Conservation (phyloP, 495 filamentous ascomycete species). For the Penicillium ochrochloron region DNA sequence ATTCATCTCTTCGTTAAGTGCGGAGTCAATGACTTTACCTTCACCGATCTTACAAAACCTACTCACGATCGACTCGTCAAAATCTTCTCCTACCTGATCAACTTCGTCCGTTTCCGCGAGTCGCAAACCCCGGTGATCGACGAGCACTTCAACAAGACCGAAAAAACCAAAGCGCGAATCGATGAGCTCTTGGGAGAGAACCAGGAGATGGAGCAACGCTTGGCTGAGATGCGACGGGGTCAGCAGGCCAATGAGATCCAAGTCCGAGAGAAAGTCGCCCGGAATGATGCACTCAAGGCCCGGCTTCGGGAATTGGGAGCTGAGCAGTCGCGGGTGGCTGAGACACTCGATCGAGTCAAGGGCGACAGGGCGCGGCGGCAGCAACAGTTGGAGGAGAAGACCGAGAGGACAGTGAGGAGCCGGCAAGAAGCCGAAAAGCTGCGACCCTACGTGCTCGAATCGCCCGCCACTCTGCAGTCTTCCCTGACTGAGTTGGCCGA, state of each 20-base stretch:
- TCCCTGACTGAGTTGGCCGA: constrained; percentile 81
- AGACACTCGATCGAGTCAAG: constrained; percentile 76
- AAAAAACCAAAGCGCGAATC: constrained; percentile 82
- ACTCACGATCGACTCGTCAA: constrained; percentile 85
- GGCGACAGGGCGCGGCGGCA: constrained; percentile 73
- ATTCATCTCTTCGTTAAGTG: constrained; percentile 51
- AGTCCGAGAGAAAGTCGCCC: constrained; percentile 76
- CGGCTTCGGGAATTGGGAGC: constrained; percentile 74
- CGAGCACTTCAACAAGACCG: constrained; percentile 87
- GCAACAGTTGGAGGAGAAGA: constrained; percentile 77
- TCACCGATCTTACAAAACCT: constrained; percentile 85
- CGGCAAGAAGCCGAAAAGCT: constrained; percentile 85
- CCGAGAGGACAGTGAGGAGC: constrained; percentile 59
- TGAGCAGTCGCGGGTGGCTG: constrained; percentile 77
- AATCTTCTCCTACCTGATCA: constrained; percentile 95
- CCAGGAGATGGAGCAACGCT: constrained; percentile 76
- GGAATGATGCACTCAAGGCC: constrained; percentile 84
- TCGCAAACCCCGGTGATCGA: constrained; percentile 84
- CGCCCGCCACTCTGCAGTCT: constrained; percentile 78
- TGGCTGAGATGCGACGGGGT: constrained; percentile 80
- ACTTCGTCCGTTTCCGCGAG: constrained; percentile 96
- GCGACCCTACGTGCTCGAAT: constrained; percentile 87
- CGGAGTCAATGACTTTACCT: constrained; percentile 90
- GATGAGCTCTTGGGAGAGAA: constrained; percentile 86
- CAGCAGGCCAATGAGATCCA: constrained; percentile 76